Conservation (phyloP, 805 yeast genomes). For the Candida nemodendra region DNA sequence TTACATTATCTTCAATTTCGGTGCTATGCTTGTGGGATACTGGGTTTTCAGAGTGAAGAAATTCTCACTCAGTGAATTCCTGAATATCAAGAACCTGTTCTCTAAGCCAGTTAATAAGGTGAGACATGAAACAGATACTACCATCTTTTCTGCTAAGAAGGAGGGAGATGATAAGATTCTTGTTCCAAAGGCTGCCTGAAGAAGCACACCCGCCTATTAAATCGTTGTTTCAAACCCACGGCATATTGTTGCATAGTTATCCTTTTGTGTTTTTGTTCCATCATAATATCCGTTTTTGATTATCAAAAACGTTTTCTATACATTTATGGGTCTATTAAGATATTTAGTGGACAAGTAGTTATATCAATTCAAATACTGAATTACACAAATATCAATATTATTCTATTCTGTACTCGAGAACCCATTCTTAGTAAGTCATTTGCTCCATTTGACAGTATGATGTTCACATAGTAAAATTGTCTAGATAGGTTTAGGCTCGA, state of each 20-base stretch:
- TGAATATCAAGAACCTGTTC: constrained; percentile 40
- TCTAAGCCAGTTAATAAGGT: constrained; percentile 39
- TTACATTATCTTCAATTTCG: constrained; percentile 52
- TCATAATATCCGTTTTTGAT: no score
- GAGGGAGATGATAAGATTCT: constrained; percentile 37
- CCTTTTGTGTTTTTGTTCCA: constrained; percentile 1
- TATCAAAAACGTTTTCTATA: no score
- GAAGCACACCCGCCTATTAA: neutral
- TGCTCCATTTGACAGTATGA: no score
- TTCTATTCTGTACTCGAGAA: no score
- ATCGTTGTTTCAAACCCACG: neutral
- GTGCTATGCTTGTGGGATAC: constrained; percentile 40
- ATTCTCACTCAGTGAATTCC: constrained; percentile 33
- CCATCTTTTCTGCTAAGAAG: constrained; percentile 39
- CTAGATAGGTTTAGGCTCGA: no score
- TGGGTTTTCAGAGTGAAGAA: constrained; percentile 37
- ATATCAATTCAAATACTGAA: no score
- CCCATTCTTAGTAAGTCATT: no score
- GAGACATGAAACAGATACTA: constrained; percentile 47
- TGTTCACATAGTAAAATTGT: no score
- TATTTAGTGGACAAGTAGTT: no score
- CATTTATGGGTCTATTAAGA: no score
- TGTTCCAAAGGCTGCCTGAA: constrained; percentile 28
- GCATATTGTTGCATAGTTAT: neutral
- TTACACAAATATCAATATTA: no score